phyloP scores from a whole-genome alignment of 1,284 basidiomycete species.

The Peniophora sp. region DNA sequence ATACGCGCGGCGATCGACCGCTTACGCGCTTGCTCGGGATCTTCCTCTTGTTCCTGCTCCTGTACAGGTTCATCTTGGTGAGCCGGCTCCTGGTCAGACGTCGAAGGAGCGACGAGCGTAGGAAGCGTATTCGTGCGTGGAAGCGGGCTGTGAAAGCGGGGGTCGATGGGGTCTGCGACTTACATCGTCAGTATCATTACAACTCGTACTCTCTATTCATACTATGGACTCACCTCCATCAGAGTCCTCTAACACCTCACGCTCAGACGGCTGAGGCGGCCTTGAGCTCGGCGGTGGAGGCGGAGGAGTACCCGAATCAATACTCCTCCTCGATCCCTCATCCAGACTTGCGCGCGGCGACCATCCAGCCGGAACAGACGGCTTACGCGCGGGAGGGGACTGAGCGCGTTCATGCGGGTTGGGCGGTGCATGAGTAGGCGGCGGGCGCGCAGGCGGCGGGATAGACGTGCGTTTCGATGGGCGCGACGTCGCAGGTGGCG shows the following conservation, averaged over 20 bases:
- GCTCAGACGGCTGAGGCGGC: slow-evolving; percentile 9
- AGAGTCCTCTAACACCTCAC: slow-evolving; percentile 49
- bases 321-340: neutral
- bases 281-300: neutral
- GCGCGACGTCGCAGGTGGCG: neutral
- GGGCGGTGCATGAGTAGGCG: slow-evolving; percentile 1
- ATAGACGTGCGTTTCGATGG: neutral
- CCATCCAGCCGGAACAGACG: neutral
- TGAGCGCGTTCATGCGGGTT: slow-evolving; percentile 7
- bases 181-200: neutral
- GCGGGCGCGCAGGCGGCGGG: neutral
- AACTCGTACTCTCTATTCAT: neutral
- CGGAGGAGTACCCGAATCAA: neutral
- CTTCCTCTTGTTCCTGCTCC: slow-evolving; percentile 24
- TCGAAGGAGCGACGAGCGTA: slow-evolving; percentile 7
- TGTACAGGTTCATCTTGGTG: neutral
- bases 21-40: slow-evolving; percentile 41
- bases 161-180: slow-evolving; percentile 56
- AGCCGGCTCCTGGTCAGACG: slow-evolving; percentile 1
- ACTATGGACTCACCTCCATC: slow-evolving; percentile 43
- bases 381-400: slow-evolving; percentile 6
- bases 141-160: slow-evolving; percentile 39
- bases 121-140: slow-evolving; percentile 2
- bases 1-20: slow-evolving; percentile 70
- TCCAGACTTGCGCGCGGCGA: slow-evolving; percentile 7